Percentiles rank a stretch among this genome's conserved stretches.
Evolutionary conservation across 768 basidiomycete species (phyloP).

Genomic region (Lyophyllum decastes): DNA sequence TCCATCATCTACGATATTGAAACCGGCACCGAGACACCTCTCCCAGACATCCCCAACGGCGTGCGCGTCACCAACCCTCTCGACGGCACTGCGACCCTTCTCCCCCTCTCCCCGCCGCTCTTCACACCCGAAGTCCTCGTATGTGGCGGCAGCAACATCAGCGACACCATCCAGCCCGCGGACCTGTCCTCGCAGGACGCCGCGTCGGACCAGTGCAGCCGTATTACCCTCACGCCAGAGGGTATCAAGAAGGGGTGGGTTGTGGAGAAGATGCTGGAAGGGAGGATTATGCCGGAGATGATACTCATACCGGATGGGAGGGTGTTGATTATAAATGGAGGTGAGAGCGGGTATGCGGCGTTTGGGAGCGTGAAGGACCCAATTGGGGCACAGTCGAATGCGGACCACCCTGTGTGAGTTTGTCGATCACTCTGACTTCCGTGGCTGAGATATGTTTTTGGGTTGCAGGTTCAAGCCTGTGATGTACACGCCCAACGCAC

Average conservation of each 20-base stretch:
- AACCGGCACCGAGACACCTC: conserved; percentile 36
- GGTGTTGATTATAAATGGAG: conserved; percentile 44
- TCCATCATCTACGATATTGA: conserved; percentile 43
- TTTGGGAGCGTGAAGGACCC: conserved; percentile 30
- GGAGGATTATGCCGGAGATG: conserved; percentile 36
- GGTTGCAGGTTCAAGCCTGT: conserved; percentile 39
- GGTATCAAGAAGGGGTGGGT: conserved; percentile 45
- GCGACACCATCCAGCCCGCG: conserved; percentile 26
- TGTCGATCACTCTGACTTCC: neutral
- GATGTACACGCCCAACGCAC: conserved; percentile 46
- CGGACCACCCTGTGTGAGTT: conserved; percentile 27
- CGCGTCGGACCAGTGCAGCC: conserved; percentile 41
- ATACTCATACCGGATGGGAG: conserved; percentile 40
- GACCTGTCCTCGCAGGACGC: conserved; percentile 37
- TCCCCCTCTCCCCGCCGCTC: conserved; percentile 36
- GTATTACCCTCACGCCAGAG: conserved; percentile 38
- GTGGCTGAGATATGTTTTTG: conserved; percentile 9
- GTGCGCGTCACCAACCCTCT: conserved; percentile 42
- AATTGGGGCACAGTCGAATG: conserved; percentile 21
- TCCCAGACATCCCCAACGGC: conserved; percentile 44
- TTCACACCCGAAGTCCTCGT: conserved; percentile 47
- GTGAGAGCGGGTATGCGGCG: conserved; percentile 39
- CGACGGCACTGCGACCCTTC: conserved; percentile 35
- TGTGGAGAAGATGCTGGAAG: conserved; percentile 42
- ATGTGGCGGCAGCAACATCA: conserved; percentile 41